phyloP scores from a whole-genome alignment of 1,284 basidiomycete species.

The Tylopilus orsonianus region DNA sequence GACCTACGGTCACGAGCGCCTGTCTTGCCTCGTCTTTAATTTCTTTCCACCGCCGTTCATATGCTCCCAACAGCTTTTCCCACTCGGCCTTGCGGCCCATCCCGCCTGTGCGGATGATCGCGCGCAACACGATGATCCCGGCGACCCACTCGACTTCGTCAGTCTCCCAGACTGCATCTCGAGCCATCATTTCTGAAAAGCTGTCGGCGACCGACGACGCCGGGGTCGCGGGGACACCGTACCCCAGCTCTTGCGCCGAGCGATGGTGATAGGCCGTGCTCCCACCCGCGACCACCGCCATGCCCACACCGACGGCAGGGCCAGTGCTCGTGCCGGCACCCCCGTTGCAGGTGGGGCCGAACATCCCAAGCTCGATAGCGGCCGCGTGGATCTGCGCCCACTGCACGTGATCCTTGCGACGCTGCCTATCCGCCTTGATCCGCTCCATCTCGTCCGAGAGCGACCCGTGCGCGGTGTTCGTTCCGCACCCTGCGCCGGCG shows the following conservation, averaged over 20 bases:
- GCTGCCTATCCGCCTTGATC: conserved; percentile 53
- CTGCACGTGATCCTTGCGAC: conserved; percentile 56
- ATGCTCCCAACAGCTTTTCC: conserved; percentile 48
- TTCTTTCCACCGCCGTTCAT: conserved; percentile 62
- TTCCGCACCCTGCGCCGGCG: not conserved
- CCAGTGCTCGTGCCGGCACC: not conserved
- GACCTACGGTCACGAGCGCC: conserved; percentile 51
- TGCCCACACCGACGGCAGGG: not conserved
- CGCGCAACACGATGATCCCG: conserved; percentile 52
- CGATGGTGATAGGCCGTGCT: conserved; percentile 19
- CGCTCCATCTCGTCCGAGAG: conserved; percentile 58
- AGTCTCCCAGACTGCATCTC: conserved; percentile 58
- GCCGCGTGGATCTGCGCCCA: conserved; percentile 63
- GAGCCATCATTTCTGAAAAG: conserved; percentile 54
- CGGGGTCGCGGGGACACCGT: conserved; percentile 8
- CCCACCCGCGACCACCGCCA: no score
- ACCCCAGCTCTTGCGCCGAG: conserved; percentile 19
- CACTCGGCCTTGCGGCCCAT: conserved; percentile 47
- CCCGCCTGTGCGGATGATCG: conserved; percentile 50
- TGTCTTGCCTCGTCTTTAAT: conserved; percentile 62
- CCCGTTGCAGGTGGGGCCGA: not conserved
- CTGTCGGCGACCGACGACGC: conserved; percentile 15
- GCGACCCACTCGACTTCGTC: conserved; percentile 67
- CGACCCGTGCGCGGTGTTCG: conserved; percentile 8
- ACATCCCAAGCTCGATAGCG: conserved; percentile 52